Conservation (phyloP, 768 basidiomycete species). For the Chalciporus pseudorubinellus region DNA sequence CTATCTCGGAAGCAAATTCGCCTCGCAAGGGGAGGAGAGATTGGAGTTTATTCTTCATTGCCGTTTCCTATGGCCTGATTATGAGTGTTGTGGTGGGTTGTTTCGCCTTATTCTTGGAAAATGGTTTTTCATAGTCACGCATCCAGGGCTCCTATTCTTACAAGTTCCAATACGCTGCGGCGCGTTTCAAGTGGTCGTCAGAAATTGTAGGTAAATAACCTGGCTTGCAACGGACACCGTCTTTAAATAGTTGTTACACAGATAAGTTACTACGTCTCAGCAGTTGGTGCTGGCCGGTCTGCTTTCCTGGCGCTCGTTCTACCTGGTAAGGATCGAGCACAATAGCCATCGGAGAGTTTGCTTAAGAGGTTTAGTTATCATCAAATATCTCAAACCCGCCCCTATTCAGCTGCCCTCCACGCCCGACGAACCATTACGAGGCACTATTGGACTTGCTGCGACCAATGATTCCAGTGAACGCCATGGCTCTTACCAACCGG, state of each 20-base stretch:
- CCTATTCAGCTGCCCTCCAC: slow-evolving; percentile 16
- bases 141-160: slow-evolving; percentile 53
- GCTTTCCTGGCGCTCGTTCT: slow-evolving; percentile 53
- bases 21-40: slow-evolving; percentile 46
- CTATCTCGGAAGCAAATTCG: slow-evolving; percentile 32
- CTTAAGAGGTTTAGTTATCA: slow-evolving; percentile 40
- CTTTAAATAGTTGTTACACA: slow-evolving; percentile 22
- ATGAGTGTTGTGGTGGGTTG: slow-evolving; percentile 46
- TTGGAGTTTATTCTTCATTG: slow-evolving; percentile 64
- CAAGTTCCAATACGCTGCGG: slow-evolving; percentile 64
- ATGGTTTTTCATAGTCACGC: neutral
- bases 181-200: slow-evolving; percentile 63
- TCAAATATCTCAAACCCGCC: slow-evolving; percentile 52
- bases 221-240: neutral
- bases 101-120: neutral
- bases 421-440: slow-evolving; percentile 18
- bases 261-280: slow-evolving; percentile 74
- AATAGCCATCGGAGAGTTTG: neutral
- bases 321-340: slow-evolving; percentile 50
- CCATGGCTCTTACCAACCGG: slow-evolving; percentile 1
- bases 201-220: slow-evolving; percentile 48
- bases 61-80: slow-evolving; percentile 47
- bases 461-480: slow-evolving; percentile 1
- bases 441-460: neutral
- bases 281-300: slow-evolving; percentile 53